Evolutionary conservation across 345 rosid species (phyloP).

Genomic region (Salix arbutifolia): DNA sequence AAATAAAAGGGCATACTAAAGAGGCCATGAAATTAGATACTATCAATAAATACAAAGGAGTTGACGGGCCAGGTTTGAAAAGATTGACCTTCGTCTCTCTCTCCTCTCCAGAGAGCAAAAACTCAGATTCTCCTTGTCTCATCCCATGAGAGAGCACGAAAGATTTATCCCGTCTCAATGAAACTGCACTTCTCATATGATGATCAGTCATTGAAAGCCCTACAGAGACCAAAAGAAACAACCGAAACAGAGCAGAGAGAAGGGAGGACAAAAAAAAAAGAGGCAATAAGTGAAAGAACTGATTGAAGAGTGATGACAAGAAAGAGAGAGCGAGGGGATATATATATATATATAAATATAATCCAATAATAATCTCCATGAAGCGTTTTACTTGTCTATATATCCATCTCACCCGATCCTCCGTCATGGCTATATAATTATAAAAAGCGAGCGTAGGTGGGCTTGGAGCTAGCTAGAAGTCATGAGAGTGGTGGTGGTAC

Average conservation of each 20-base stretch:
- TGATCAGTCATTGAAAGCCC: conserved; percentile 29
- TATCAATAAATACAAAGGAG: conserved; percentile 49
- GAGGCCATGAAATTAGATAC: conserved; percentile 36
- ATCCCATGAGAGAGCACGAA: conserved; percentile 19
- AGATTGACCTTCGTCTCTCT: conserved; percentile 53
- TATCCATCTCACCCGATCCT: conserved; percentile 11
- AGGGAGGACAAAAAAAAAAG: background rate
- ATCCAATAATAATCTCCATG: conserved; percentile 23
- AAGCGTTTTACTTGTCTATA: conserved; percentile 17
- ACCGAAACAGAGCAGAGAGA: conserved; percentile 2
- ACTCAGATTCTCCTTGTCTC: conserved; percentile 56
- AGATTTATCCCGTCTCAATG: conserved; percentile 27
- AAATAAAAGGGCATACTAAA: conserved; percentile 40
- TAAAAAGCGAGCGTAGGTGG: too few relatives aligned
- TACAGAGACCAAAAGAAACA: conserved; percentile 28
- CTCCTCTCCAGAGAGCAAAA: conserved; percentile 17
- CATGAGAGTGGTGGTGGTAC: conserved; percentile 66
- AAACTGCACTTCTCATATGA: conserved; percentile 35
- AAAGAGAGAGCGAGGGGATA: conserved; percentile 8
- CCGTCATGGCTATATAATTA: conserved; percentile 12
- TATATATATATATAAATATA: conserved; percentile 7
- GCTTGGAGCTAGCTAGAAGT: conserved; percentile 39
- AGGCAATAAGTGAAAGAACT: background rate
- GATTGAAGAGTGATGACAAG: background rate
- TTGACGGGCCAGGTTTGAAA: conserved; percentile 58